Percentiles rank a stretch among this genome's conserved stretches.
Evolutionary conservation across 2,329 filamentous ascomycete genomes (phyloP).

Genomic region (Monosporascus sp.): DNA sequence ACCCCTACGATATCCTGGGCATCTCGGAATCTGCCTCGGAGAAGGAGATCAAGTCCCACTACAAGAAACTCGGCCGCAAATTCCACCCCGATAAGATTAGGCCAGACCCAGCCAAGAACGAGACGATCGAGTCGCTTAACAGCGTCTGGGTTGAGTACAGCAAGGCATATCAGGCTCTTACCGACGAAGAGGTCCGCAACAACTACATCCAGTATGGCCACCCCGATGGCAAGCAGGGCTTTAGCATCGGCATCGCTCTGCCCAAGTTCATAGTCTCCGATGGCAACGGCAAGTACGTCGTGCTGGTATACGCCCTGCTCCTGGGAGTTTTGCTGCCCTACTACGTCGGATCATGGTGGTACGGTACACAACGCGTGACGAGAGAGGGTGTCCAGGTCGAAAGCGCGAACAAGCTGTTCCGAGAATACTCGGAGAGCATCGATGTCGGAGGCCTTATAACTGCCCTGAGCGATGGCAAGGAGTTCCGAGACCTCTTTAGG

Average conservation of each 20-base stretch:
- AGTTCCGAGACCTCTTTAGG: constrained; percentile 72
- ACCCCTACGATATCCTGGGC: constrained; percentile 91
- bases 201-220: constrained; percentile 96
- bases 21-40: constrained; percentile 81
- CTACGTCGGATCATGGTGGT: constrained; percentile 97
- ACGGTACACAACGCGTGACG: constrained; percentile 86
- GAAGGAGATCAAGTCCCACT: constrained; percentile 87
- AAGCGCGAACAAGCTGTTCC: constrained; percentile 91
- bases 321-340: constrained; percentile 90
- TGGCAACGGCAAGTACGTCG: constrained; percentile 90
- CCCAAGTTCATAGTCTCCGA: constrained; percentile 90
- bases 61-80: constrained; percentile 78
- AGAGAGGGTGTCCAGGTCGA: constrained; percentile 91
- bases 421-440: constrained; percentile 81
- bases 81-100: constrained; percentile 90
- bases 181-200: constrained; percentile 93
- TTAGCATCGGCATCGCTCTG: constrained; percentile 94
- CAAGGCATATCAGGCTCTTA: constrained; percentile 96
- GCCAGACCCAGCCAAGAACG: constrained; percentile 79
- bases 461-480: constrained; percentile 78
- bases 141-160: constrained; percentile 88
- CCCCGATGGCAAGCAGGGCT: constrained; percentile 96
- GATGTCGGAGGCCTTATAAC: constrained; percentile 74
- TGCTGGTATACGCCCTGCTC: constrained; percentile 81
- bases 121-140: constrained; percentile 80